Evolutionary conservation across 495 filamentous ascomycete genomes (phyloP), one percentile per base, ranked within the genome.

Genomic region (Penicillium longicatenatum): DNA sequence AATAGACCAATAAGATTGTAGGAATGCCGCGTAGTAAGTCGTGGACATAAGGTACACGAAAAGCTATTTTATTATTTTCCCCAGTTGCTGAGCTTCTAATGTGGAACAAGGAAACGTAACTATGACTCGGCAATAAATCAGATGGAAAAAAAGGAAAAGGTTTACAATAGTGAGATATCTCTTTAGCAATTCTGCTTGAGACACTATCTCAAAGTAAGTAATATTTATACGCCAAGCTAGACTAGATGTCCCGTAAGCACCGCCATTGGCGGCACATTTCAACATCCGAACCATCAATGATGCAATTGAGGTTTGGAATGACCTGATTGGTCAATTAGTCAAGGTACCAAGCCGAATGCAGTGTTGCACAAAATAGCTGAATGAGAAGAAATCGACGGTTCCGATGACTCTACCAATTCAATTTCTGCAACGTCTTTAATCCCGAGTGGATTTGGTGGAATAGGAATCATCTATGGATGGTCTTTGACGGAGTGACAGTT

Each of bases 291-390:
- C 57, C 35, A 19, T 0, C 33, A 33, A 54, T 59, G 50, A 54
- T 59, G 57, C 57, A 41, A 59, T 54, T 50, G 50, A 42, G 9
- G n/a, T 41, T 53, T 43, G 17, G 33, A 6, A 17, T n/a, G 10
- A 30, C 19, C 8, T 54, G 43, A 59, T 54, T 59, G 57, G 56
- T 24, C 44, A 22, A 35, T 46, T 6, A 8, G 3, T 22, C 37
- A 6, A 39, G 37, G 37, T 39, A 39, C 37, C 37, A n/a, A n/a
- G 37, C 16, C 37, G 14, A 6, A 39, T 39, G 37, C 37, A 39
- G 37, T 16, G 31, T 35, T 16, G 17, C 37, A 5, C 17, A 9
- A 12, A 35, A 26, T 26, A 26, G 1, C 7, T 26, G 3, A 26
- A 26, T 4, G 7, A 26, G 4, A 26, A n/a, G n/a, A 35, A 35